Evolutionary conservation across 2,329 filamentous ascomycete species (phyloP).

Genomic region (Hymenoscyphus repandus): DNA sequence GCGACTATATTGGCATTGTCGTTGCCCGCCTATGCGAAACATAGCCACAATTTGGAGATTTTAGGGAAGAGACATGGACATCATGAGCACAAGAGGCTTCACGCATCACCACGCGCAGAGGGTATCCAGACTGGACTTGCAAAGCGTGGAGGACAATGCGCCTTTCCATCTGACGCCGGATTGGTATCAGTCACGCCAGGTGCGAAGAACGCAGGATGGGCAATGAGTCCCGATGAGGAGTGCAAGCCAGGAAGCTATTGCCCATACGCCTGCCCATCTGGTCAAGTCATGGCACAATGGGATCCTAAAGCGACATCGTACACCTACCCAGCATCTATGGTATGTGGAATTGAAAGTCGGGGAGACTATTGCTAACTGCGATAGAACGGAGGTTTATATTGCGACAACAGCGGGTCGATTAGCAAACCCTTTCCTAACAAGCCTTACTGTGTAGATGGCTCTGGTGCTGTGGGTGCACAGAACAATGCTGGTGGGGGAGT

Average conservation of each 20-base stretch:
- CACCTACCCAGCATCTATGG: conserved; percentile 66
- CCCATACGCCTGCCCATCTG: conserved; percentile 70
- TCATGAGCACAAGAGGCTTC: conserved; percentile 16
- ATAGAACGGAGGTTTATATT: conserved; percentile 70
- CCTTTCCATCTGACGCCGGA: conserved; percentile 61
- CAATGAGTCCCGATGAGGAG: conserved; percentile 68
- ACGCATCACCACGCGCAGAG: conserved; percentile 23
- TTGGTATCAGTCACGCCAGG: conserved; percentile 63
- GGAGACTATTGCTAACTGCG: conserved; percentile 10
- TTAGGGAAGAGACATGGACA: conserved; percentile 25
- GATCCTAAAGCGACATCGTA: conserved; percentile 63
- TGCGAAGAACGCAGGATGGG: conserved; percentile 66
- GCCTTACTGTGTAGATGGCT: conserved; percentile 66
- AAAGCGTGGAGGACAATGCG: conserved; percentile 42
- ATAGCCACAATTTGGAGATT: conserved; percentile 21
- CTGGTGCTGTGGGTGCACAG: conserved; percentile 57
- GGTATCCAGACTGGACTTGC: conserved; percentile 17
- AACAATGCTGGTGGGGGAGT: conserved; percentile 60
- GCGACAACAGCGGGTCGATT: conserved; percentile 59
- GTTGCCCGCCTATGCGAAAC: conserved; percentile 25
- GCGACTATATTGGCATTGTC: conserved; percentile 44
- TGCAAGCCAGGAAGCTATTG: conserved; percentile 66
- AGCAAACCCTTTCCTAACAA: conserved; percentile 63
- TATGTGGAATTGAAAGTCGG: conserved; percentile 36
- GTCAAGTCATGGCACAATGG: conserved; percentile 76